Evolutionary conservation across 2,329 filamentous ascomycete genomes (phyloP).

Genomic region (Canariomyces notabilis): DNA sequence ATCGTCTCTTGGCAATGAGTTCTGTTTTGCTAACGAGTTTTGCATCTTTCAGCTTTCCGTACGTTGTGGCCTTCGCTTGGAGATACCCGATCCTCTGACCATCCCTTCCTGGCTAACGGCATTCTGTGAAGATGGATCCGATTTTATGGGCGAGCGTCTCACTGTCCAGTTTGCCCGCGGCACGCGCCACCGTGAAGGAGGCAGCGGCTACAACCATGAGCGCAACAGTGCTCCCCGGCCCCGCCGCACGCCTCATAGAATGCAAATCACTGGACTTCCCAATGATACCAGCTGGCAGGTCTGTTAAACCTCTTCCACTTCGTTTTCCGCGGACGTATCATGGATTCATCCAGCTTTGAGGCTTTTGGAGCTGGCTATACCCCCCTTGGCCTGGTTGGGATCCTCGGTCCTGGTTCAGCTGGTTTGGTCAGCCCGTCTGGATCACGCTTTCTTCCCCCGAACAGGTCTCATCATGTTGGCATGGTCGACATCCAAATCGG

Average conservation of each 20-base stretch:
- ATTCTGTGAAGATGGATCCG: slow-evolving; percentile 77
- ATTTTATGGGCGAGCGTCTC: slow-evolving; percentile 95
- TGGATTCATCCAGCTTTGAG: slow-evolving; percentile 22
- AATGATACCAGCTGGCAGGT: slow-evolving; percentile 99
- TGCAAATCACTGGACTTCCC: slow-evolving; percentile 96
- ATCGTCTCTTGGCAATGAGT: slow-evolving; percentile 11
- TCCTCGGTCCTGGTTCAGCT: slow-evolving; percentile 4
- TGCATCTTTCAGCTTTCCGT: slow-evolving; percentile 52
- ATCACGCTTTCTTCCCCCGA: slow-evolving; percentile 9
- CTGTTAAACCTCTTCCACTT: slow-evolving; percentile 63
- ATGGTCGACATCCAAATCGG: slow-evolving; percentile 10
- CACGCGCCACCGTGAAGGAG: slow-evolving; percentile 52
- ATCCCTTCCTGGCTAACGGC: slow-evolving; percentile 34
- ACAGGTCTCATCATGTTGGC: slow-evolving; percentile 8
- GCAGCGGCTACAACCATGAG: slow-evolving; percentile 47
- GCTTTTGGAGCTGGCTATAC: slow-evolving; percentile 18
- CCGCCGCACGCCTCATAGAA: slow-evolving; percentile 89
- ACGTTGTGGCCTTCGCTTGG: slow-evolving; percentile 40
- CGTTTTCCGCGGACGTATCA: slow-evolving; percentile 40
- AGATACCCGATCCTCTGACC: slow-evolving; percentile 28
- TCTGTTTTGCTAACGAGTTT: slow-evolving; percentile 23
- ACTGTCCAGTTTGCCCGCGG: slow-evolving; percentile 98
- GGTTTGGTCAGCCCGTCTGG: slow-evolving; percentile 19
- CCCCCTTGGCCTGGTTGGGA: slow-evolving; percentile 12
- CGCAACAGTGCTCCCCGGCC: slow-evolving; percentile 62